These are phyloP conservation scores for Copromyces sp. DNA, from an alignment of 495 filamentous ascomycete species.

Conservation along the genomic window DNA sequence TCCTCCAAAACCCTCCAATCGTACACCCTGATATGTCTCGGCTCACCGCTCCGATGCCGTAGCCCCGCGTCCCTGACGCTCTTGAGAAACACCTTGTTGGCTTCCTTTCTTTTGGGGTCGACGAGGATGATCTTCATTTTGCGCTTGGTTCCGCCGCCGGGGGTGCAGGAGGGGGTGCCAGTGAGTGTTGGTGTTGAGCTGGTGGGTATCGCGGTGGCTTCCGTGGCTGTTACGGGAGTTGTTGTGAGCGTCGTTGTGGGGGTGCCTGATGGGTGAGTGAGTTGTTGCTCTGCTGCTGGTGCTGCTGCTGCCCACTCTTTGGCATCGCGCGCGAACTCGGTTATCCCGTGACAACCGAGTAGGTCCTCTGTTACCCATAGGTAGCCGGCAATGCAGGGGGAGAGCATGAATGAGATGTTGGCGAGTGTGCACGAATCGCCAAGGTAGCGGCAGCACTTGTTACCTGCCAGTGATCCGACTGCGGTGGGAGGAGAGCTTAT, in stretches of 20 bases:
- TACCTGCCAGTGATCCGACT: neutral
- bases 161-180: conserved; percentile 19
- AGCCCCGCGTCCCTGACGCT: conserved; percentile 24
- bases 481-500: neutral
- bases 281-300: neutral
- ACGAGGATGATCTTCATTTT: conserved; percentile 36
- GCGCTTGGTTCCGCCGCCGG: conserved; percentile 16
- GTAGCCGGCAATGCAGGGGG: conserved; percentile 33
- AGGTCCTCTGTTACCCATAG: conserved; percentile 35
- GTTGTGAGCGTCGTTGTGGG: neutral
- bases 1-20: conserved; percentile 42
- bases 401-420: conserved; percentile 32
- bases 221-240: neutral
- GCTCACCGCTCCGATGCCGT: conserved; percentile 22
- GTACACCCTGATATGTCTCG: conserved; percentile 33
- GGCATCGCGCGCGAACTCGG: conserved; percentile 21
- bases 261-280: neutral
- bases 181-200: conserved; percentile 15
- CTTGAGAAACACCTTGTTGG: conserved; percentile 29
- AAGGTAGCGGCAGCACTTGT: conserved; percentile 10
- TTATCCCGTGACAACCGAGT: conserved; percentile 29
- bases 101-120: conserved; percentile 27
- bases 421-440: conserved; percentile 19
- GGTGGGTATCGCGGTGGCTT: conserved; percentile 16
- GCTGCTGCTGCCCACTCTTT: conserved; percentile 15